Evolutionary conservation across 371 early-diverging fungal genomes (phyloP).

Genomic region (Choanephora cucurbitarum): DNA sequence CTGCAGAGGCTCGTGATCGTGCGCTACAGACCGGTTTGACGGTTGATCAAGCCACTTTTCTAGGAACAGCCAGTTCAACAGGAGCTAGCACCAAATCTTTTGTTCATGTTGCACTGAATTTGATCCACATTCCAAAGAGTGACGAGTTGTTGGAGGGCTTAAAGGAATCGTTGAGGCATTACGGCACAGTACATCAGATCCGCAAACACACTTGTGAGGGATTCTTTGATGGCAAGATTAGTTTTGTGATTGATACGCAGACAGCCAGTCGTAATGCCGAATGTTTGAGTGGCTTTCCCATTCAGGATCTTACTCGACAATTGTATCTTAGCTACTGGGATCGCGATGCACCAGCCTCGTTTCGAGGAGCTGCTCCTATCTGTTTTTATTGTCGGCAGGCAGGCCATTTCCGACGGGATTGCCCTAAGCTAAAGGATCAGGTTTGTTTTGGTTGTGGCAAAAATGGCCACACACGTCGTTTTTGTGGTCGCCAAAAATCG

Average conservation of each 20-base stretch:
- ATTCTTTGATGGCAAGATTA: too few relatives aligned
- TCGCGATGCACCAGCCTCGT: slow-evolving; percentile 1
- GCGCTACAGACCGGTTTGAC: neutral
- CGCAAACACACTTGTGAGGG: neutral
- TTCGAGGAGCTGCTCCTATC: neutral
- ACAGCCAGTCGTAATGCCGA: too few relatives aligned
- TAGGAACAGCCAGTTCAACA: neutral
- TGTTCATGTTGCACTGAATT: neutral
- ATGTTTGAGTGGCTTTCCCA: too few relatives aligned
- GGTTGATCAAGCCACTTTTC: neutral
- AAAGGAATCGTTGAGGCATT: neutral
- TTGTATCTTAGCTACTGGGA: neutral
- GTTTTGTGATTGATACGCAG: neutral
- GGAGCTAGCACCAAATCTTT: too few relatives aligned
- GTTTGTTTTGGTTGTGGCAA: too few relatives aligned
- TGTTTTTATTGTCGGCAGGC: slow-evolving; percentile 4
- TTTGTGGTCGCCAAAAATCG: too few relatives aligned
- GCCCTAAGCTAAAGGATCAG: too few relatives aligned
- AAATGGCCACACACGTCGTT: too few relatives aligned
- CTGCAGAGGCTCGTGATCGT: too few relatives aligned
- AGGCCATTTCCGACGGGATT: neutral
- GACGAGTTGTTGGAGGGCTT: too few relatives aligned
- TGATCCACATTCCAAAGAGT: neutral
- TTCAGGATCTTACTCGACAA: neutral
- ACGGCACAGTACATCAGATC: neutral